These are phyloP conservation scores for Luzula sylvatica DNA, from an alignment of 176 grass and related monocot genomes.

Conservation along the genomic window DNA sequence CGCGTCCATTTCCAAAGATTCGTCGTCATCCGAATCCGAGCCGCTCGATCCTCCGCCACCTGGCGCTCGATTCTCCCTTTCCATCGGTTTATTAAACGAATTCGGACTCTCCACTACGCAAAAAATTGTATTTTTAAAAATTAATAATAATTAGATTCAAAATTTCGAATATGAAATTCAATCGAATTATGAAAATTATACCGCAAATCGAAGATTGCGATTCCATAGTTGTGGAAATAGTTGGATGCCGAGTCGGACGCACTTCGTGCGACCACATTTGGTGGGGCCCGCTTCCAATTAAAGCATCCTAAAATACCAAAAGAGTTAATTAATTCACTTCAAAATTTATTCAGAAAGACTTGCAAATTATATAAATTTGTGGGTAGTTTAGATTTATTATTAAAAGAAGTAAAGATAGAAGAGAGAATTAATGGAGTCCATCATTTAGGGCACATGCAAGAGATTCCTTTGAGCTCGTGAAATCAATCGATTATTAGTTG, in stretches of 20 bases:
- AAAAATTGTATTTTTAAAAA: constrained; percentile 9
- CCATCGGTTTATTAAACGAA: constrained; percentile 51
- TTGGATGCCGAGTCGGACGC: constrained; percentile 24
- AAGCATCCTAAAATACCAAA: constrained; percentile 32
- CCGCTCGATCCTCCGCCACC: constrained; percentile 60
- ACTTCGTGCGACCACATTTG: constrained; percentile 48
- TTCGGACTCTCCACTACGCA: constrained; percentile 57
- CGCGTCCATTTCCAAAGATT: constrained; percentile 40
- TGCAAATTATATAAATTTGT: too few species aligned
- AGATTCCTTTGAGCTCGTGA: too few species aligned
- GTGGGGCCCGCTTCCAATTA: constrained; percentile 33
- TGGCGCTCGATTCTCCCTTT: constrained; percentile 49
- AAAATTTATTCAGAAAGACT: neutral
- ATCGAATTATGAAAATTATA: constrained; percentile 16
- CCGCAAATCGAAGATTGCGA: constrained; percentile 65
- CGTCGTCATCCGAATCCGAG: constrained; percentile 74
- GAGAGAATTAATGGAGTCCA: too few species aligned
- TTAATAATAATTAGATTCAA: constrained; percentile 13
- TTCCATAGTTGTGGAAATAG: constrained; percentile 59
- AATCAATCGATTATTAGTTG: too few species aligned
- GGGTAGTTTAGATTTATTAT: neutral
- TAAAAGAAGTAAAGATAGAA: neutral
- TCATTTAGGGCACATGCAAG: too few species aligned
- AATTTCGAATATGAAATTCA: neutral
- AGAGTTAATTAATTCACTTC: constrained; percentile 12